Conservation (phyloP, 1,139 yeast genomes). For the Lodderomyces theae region DNA sequence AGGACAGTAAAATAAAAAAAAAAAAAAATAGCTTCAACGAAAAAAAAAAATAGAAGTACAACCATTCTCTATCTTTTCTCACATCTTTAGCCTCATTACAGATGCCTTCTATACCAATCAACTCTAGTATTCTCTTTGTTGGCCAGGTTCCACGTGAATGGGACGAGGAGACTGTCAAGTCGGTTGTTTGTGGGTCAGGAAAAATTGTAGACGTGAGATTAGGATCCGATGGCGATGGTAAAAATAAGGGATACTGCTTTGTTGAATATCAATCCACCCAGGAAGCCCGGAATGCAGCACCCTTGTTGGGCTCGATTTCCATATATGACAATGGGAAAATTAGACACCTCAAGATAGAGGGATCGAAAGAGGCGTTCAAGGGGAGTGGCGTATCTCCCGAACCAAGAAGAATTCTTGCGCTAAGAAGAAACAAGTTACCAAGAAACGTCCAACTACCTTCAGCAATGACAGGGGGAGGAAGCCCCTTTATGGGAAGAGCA, state of each 20-base stretch:
- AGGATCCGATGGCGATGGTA: slow-evolving; percentile 60
- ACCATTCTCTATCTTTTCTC: no score
- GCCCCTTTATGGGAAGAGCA: slow-evolving; percentile 3
- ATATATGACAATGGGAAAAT: slow-evolving; percentile 33
- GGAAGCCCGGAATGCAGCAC: slow-evolving; percentile 52
- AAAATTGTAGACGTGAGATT: slow-evolving; percentile 60
- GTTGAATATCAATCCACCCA: slow-evolving; percentile 53
- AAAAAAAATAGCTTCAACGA: not conserved
- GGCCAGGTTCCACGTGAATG: slow-evolving; percentile 67
- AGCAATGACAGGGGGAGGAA: slow-evolving; percentile 33
- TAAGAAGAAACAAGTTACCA: slow-evolving; percentile 48
- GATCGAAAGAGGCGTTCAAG: slow-evolving; percentile 60
- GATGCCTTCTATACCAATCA: slow-evolving; percentile 13
- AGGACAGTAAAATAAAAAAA: no score
- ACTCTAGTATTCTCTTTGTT: slow-evolving; percentile 47
- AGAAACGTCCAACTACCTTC: slow-evolving; percentile 53
- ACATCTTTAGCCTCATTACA: no score
- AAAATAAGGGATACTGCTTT: slow-evolving; percentile 64
- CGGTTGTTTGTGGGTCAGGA: slow-evolving; percentile 67
- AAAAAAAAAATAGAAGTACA: slow-evolving; percentile 1
- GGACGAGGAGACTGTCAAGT: slow-evolving; percentile 52
- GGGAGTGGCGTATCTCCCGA: slow-evolving; percentile 29
- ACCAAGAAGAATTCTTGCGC: slow-evolving; percentile 36
- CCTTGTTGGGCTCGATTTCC: slow-evolving; percentile 41
- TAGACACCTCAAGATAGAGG: slow-evolving; percentile 51